phyloP scores from a whole-genome alignment of 2,329 filamentous ascomycete genomes.

The Phyllosticta citribraziliensis region DNA sequence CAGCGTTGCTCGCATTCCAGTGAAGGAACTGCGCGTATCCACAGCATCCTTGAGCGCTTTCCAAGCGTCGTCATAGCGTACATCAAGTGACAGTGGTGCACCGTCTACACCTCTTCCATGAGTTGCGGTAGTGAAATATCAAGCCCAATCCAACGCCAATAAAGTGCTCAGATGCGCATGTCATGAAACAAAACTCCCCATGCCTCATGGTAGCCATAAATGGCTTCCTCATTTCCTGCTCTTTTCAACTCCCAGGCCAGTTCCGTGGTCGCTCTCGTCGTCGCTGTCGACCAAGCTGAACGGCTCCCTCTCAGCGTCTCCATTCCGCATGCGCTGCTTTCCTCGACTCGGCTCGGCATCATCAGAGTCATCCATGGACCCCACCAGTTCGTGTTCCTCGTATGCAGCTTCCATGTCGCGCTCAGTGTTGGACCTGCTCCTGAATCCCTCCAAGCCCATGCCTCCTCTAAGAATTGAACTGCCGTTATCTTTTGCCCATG shows the following conservation, averaged over 20 bases:
- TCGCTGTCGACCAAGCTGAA: slow-evolving; percentile 5
- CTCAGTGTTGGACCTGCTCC: slow-evolving; percentile 28
- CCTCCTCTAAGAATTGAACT: slow-evolving; percentile 34
- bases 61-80: neutral
- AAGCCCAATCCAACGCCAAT: neutral
- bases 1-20: neutral
- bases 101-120: neutral
- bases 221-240: neutral
- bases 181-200: neutral
- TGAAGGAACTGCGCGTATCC: too few species aligned
- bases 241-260: slow-evolving; percentile 1
- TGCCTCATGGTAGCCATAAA: neutral
- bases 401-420: slow-evolving; percentile 52
- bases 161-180: neutral
- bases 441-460: slow-evolving; percentile 40
- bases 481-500: slow-evolving; percentile 23
- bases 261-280: slow-evolving; percentile 3
- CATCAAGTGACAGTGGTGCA: neutral
- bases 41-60: neutral
- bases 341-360: slow-evolving; percentile 17
- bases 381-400: slow-evolving; percentile 51
- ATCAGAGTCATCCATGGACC: slow-evolving; percentile 28
- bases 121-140: neutral
- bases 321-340: slow-evolving; percentile 17
- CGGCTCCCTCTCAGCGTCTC: slow-evolving; percentile 23